These are phyloP conservation scores for Xanthoconium purpureum DNA, from an alignment of 768 basidiomycete genomes.

Conservation along the genomic window DNA sequence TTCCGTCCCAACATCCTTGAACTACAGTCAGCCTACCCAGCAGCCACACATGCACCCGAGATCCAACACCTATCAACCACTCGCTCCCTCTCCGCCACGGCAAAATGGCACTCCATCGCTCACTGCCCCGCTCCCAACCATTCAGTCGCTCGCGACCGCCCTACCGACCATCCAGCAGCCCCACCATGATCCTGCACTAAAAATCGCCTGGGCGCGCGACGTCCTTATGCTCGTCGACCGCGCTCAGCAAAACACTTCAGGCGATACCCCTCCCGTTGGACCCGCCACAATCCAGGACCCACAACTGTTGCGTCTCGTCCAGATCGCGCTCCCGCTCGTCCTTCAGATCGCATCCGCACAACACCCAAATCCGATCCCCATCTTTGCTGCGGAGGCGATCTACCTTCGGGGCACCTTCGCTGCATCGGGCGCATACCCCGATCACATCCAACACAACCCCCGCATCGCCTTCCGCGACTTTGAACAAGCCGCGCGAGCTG, in stretches of 20 bases:
- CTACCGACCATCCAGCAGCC: slow-evolving; percentile 52
- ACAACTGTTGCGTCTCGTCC: slow-evolving; percentile 54
- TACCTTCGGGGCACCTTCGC: slow-evolving; percentile 76
- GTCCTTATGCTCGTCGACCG: slow-evolving; percentile 78
- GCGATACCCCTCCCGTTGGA: slow-evolving; percentile 45
- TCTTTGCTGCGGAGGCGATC: slow-evolving; percentile 64
- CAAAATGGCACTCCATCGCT: slow-evolving; percentile 43
- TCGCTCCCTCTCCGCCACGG: slow-evolving; percentile 24
- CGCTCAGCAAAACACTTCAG: slow-evolving; percentile 33
- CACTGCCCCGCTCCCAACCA: slow-evolving; percentile 66
- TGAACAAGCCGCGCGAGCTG: slow-evolving; percentile 76
- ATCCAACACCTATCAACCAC: slow-evolving; percentile 15
- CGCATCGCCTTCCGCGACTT: slow-evolving; percentile 86
- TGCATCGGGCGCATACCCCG: slow-evolving; percentile 68
- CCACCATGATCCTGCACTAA: slow-evolving; percentile 53
- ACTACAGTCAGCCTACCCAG: slow-evolving; percentile 25
- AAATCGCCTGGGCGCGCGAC: slow-evolving; percentile 79
- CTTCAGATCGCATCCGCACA: slow-evolving; percentile 49
- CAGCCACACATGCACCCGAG: slow-evolving; percentile 23
- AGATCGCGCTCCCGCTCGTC: slow-evolving; percentile 63
- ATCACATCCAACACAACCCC: slow-evolving; percentile 61
- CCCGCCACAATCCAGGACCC: slow-evolving; percentile 58
- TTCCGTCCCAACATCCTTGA: slow-evolving; percentile 16
- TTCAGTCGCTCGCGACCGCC: slow-evolving; percentile 54
- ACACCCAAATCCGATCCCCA: slow-evolving; percentile 35